These are phyloP conservation scores for Pugionium cornutum DNA, from an alignment of 345 rosid genomes.

Conservation along the genomic window DNA sequence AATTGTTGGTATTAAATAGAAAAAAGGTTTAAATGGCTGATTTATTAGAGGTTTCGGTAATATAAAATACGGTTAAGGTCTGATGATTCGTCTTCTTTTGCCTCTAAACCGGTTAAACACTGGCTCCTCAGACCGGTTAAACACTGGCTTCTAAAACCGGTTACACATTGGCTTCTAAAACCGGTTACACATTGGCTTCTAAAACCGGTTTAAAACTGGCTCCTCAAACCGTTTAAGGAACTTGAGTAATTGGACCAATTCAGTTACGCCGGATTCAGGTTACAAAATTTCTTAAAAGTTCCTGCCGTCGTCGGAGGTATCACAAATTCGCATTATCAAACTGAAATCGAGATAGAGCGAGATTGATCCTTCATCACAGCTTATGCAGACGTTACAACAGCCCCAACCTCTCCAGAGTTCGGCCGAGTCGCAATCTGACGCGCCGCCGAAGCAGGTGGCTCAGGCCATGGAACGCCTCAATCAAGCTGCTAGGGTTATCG, in stretches of 20 bases:
- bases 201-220: neutral
- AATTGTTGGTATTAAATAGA: too few relatives aligned
- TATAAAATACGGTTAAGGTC: too few relatives aligned
- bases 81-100: too few relatives aligned
- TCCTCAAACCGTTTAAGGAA: too few relatives aligned
- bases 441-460: slow-evolving; percentile 97
- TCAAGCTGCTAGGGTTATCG: slow-evolving; percentile 84
- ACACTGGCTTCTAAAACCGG: too few relatives aligned
- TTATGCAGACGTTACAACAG: slow-evolving; percentile 45
- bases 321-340: slow-evolving; percentile 7
- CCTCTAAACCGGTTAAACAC: too few relatives aligned
- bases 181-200: too few relatives aligned
- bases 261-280: neutral
- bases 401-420: slow-evolving; percentile 42
- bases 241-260: too few relatives aligned
- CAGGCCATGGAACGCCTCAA: slow-evolving; percentile 86
- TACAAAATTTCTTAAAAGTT: neutral
- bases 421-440: slow-evolving; percentile 52
- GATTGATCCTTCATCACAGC: slow-evolving; percentile 23
- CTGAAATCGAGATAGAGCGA: neutral
- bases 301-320: neutral
- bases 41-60: too few relatives aligned
- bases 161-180: too few relatives aligned
- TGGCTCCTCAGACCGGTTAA: too few relatives aligned
- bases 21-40: too few relatives aligned